Evolutionary conservation across 2,329 filamentous ascomycete species (phyloP), one percentile per base, ranked within the genome.

Genomic region (Dactylonectria estremocensis): DNA sequence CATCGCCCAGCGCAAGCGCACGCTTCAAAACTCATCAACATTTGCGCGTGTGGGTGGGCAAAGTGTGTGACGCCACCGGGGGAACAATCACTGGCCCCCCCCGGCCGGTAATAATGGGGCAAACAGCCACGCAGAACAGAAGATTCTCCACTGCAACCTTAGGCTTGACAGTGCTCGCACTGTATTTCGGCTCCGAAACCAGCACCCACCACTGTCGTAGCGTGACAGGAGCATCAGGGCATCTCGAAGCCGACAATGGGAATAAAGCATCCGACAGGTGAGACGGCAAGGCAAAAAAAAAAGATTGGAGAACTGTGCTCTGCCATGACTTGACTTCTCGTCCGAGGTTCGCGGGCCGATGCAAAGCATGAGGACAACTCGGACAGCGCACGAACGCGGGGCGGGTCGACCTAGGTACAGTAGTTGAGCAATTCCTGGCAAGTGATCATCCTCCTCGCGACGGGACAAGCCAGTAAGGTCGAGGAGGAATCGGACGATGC

Each of bases 401-500:
- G 35, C 33, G 54, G 55, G 49, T 18, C 43, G 31, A 20, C 46
- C 50, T 43, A 55, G 24, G 24, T 28, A 28, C 24, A 28, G 24
- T 28, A 28, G 54, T 45, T 37, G 52, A 64, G 49, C 37, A 45
- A 54, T 57, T 64, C 50, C 24, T 45, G 10, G 61, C 53, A 43
- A 56, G 18, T 52, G 37, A 31, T 64, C 66, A 69, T 59, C 58
- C 28, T 63, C 40, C 24, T 28, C 24, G 24, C 24, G 24, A 28
- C 24, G 46, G 40, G 43, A 53, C 31, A 50, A 46, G 45, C 52
- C 60, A 49, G 66, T 72, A 72, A 69, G 72, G 49, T 55, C 65
- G 58, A 53, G 72, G 63, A 61, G 68, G 13, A 70, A 76, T 76
- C 74, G 71, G 73, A 76, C 74, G 72, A 76, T 74, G 71, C 64